Conservation (phyloP, 2,329 filamentous ascomycete genomes). For the Neocucurbitaria cava region DNA sequence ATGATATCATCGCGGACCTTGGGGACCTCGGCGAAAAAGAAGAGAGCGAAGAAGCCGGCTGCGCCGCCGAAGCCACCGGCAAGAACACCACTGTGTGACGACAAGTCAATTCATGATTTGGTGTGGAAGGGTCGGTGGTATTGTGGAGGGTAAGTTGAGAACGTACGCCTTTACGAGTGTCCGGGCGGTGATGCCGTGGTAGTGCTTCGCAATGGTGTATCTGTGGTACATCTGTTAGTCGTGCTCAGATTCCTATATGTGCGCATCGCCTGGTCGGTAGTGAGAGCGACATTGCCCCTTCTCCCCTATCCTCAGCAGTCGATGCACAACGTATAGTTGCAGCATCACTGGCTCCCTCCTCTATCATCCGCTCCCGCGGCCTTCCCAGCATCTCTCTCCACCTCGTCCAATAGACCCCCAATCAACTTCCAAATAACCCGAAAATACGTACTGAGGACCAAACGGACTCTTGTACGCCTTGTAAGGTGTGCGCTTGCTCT, state of each 20-base stretch:
- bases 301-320: neutral
- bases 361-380: neutral
- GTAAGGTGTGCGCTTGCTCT: slow-evolving; percentile 49
- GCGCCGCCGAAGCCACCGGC: slow-evolving; percentile 64
- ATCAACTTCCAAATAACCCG: slow-evolving; percentile 4
- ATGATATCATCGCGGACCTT: slow-evolving; percentile 68
- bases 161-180: slow-evolving; percentile 57
- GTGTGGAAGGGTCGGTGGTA: neutral
- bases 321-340: neutral
- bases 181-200: slow-evolving; percentile 58
- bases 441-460: slow-evolving; percentile 62
- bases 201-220: slow-evolving; percentile 57
- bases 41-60: slow-evolving; percentile 65
- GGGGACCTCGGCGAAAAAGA: slow-evolving; percentile 70
- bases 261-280: neutral
- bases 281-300: neutral
- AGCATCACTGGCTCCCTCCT: neutral
- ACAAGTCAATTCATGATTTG: slow-evolving; percentile 11
- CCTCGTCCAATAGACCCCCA: neutral
- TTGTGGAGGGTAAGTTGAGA: neutral
- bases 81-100: slow-evolving; percentile 50
- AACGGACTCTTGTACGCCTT: slow-evolving; percentile 64
- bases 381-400: neutral
- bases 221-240: slow-evolving; percentile 47
- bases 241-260: neutral